Base-by-base conservation (phyloP, 306 rosid species). In the Senna tora region DNA sequence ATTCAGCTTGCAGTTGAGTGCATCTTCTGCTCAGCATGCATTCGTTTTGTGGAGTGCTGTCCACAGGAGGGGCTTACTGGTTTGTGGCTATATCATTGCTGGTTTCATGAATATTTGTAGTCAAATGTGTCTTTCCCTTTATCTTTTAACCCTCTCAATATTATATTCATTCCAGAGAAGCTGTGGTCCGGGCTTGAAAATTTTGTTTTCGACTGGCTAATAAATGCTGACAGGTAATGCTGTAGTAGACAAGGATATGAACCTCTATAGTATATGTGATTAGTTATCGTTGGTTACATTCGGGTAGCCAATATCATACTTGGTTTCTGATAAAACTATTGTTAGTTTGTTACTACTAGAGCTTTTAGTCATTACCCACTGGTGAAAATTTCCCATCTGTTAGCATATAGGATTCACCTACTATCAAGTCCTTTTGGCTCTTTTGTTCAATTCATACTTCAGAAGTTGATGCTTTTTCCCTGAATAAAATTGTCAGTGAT, bases 151-250 rank as follows among this genome's bases (percentile, higher is more conserved):
- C 7, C 6, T 6, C 9, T 21, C 49, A 46, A 61, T 72, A 36
- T 57, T 33, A n/a, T 50, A 30, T 67, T 72, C 15, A 15, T 69
- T 84, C 77, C 94, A 95, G 99, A 95, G 90, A 95, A 89, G 62
- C 96, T 95, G 82, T 95, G 99, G 97, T 91, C 96, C 67, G 99
- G 99, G 75, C 99, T 95, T 59, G 99, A 95, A 79, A 92, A 92
- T 86, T 95, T 95, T 80, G 99, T 92, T 79, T 92, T 95, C 61
- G 99, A 95, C 79, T 95, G 99, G 99, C 85, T 95, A 71, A 95
- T 95, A 68, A 95, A 91, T 81, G 99, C 97, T 67, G 97, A 95
- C 83, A 88, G 97, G 99, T 95, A 85, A 79, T 68, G 72, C 59
- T 36, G 28, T 76, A 5, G 63, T 47, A 47, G 69, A 78, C 67